Base-by-base conservation (phyloP, 768 basidiomycete species). In the Tylopilus plumbeoviolaceoides region DNA sequence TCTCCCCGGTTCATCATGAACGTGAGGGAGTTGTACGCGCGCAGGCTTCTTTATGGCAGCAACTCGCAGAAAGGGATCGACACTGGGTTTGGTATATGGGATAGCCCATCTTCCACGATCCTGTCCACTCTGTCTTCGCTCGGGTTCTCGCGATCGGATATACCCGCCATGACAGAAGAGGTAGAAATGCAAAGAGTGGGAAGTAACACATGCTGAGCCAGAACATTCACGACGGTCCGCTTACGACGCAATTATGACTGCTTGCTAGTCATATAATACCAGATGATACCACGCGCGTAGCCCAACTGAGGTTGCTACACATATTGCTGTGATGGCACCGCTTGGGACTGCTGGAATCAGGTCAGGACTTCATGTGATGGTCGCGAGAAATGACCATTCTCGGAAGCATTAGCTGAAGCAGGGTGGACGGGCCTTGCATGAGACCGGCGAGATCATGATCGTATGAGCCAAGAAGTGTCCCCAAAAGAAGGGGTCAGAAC, bases 61-160 rank as follows among this genome's bases (percentile, higher is more conserved):
- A 12, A 12, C 10, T 40, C 20, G 9, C 2, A 40, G 4, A 21
- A 21, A 20, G 20, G 39, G 39, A 21, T 40, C 11, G 39, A 62
- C 23, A 31, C 38, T 18, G 61, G 54, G 15, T 62, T 62, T n/a
- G 61, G 61, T 1, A 21, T 61, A 1, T 47, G 21, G 17, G 44
- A 53, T 18, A 10, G 17, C 12, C 23, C 12, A n/a, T 4, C 48
- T 35, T 33, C 46, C 21, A 11, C 9, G 18, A 7, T 12, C 20
- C 27, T 8, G 8, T 0, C 5, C 28, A 30, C 8, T 2, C 1
- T 11, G 23, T 27, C 36, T 18, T 39, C 25, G 14, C 14, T 45
- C 11, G 33, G 18, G 7, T 33, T 33, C 33, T 33, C 33, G 5
- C 33, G 9, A 50, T 49, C n/a, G 18, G 17, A 20, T 27, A 23